Evolutionary conservation across 768 basidiomycete genomes (phyloP).

Genomic region (Suillus lakei): DNA sequence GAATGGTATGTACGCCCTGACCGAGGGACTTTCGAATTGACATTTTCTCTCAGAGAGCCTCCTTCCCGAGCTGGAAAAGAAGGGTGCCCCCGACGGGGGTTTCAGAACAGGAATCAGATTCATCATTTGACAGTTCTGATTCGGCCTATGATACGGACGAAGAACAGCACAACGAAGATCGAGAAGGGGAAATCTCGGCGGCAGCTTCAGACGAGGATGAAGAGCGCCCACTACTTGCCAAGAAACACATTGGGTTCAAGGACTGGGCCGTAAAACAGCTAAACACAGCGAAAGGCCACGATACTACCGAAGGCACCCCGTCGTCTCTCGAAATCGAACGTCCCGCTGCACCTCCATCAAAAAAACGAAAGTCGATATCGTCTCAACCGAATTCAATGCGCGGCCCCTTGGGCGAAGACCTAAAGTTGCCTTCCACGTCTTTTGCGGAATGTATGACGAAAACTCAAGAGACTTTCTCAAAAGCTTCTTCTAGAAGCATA

Average conservation of each 20-base stretch:
- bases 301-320: slow-evolving; percentile 24
- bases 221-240: slow-evolving; percentile 30
- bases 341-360: slow-evolving; percentile 30
- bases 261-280: slow-evolving; percentile 88
- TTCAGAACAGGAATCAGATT: slow-evolving; percentile 48
- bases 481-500: slow-evolving; percentile 26
- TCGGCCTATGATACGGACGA: slow-evolving; percentile 62
- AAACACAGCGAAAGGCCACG: slow-evolving; percentile 51
- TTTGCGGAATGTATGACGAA: slow-evolving; percentile 53
- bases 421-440: slow-evolving; percentile 68
- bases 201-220: slow-evolving; percentile 25
- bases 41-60: slow-evolving; percentile 31
- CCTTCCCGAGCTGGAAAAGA: slow-evolving; percentile 58
- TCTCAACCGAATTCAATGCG: slow-evolving; percentile 46
- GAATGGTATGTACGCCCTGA: slow-evolving; percentile 44
- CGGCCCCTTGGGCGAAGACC: slow-evolving; percentile 80
- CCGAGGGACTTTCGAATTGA: slow-evolving; percentile 10
- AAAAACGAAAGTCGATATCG: slow-evolving; percentile 51
- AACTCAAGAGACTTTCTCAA: slow-evolving; percentile 6
- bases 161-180: slow-evolving; percentile 23
- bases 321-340: slow-evolving; percentile 12
- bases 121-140: slow-evolving; percentile 80
- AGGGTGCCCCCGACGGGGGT: slow-evolving; percentile 31
- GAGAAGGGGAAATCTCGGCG: slow-evolving; percentile 18
- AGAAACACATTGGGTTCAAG: slow-evolving; percentile 71